phyloP scores from a whole-genome alignment of 1,284 basidiomycete genomes.

The Mycosarcoma maydis region DNA sequence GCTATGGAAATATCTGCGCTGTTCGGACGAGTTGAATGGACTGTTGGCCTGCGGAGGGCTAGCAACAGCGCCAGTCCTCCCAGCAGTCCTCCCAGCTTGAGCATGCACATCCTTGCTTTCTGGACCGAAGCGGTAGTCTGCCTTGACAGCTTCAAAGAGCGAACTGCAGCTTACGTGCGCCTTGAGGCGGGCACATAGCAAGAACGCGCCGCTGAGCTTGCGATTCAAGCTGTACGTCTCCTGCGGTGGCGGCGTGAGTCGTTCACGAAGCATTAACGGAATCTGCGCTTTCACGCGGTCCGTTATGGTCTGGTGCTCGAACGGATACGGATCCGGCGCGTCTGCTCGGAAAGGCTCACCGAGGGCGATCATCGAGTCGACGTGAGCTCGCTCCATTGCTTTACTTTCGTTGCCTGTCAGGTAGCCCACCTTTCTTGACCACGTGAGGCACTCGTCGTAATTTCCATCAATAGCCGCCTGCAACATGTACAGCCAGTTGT shows the following conservation, averaged over 20 bases:
- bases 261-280: slow-evolving; percentile 87
- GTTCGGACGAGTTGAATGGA: slow-evolving; percentile 20
- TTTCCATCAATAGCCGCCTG: slow-evolving; percentile 80
- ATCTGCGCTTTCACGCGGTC: slow-evolving; percentile 80
- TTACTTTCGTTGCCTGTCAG: slow-evolving; percentile 87
- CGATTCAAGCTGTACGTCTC: slow-evolving; percentile 96
- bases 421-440: slow-evolving; percentile 85
- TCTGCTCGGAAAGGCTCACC: slow-evolving; percentile 79
- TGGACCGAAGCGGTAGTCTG: slow-evolving; percentile 27
- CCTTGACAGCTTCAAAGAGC: slow-evolving; percentile 67
- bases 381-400: slow-evolving; percentile 90
- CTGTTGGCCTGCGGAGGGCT: not conserved
- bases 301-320: slow-evolving; percentile 77
- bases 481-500: slow-evolving; percentile 83
- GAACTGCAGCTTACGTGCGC: slow-evolving; percentile 79
- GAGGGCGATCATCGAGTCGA: slow-evolving; percentile 79
- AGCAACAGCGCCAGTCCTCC: not conserved
- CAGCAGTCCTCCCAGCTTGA: not conserved
- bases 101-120: not conserved
- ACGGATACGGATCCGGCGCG: slow-evolving; percentile 75
- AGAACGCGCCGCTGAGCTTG: slow-evolving; percentile 91
- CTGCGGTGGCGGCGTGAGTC: slow-evolving; percentile 88
- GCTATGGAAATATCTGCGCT: slow-evolving; percentile 30
- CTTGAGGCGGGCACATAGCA: slow-evolving; percentile 84
- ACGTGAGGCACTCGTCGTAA: slow-evolving; percentile 75